These are phyloP conservation scores for Nyssa sinensis DNA, from an alignment of 148 eudicot genomes.

Conservation along the genomic window DNA sequence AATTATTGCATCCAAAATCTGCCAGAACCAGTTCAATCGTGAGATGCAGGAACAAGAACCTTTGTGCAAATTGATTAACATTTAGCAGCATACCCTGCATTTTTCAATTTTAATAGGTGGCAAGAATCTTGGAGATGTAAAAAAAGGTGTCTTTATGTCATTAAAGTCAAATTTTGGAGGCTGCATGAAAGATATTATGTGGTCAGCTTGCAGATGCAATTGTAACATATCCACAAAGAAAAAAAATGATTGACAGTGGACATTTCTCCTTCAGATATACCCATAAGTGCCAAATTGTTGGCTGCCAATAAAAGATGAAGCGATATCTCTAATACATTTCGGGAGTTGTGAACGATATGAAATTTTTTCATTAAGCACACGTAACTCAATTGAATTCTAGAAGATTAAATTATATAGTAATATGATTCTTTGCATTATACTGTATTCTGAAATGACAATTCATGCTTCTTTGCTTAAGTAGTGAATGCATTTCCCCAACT, in stretches of 20 bases:
- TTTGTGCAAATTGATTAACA: background rate
- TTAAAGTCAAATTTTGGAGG: constrained; percentile 76
- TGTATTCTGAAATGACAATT: too few relatives aligned
- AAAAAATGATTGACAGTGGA: background rate
- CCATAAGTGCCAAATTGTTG: too few relatives aligned
- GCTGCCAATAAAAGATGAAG: too few relatives aligned
- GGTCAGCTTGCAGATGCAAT: constrained; percentile 8
- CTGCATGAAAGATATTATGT: constrained; percentile 36
- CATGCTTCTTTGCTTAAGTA: too few relatives aligned
- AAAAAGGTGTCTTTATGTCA: constrained; percentile 88
- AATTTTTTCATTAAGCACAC: too few relatives aligned
- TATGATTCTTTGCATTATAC: too few relatives aligned
- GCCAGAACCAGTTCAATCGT: constrained; percentile 11
- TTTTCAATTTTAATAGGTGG: constrained; percentile 90
- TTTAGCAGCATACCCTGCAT: constrained; percentile 56
- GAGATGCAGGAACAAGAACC: background rate
- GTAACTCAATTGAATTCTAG: too few relatives aligned
- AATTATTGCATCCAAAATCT: constrained; percentile 86
- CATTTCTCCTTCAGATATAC: too few relatives aligned
- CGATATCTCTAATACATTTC: too few relatives aligned
- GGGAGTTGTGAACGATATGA: too few relatives aligned
- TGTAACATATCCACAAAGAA: background rate
- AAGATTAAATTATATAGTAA: too few relatives aligned
- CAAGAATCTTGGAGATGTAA: constrained; percentile 84
- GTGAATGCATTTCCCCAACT: too few relatives aligned